These are phyloP conservation scores for Trametes punicea DNA, from an alignment of 768 basidiomycete genomes.

Conservation along the genomic window DNA sequence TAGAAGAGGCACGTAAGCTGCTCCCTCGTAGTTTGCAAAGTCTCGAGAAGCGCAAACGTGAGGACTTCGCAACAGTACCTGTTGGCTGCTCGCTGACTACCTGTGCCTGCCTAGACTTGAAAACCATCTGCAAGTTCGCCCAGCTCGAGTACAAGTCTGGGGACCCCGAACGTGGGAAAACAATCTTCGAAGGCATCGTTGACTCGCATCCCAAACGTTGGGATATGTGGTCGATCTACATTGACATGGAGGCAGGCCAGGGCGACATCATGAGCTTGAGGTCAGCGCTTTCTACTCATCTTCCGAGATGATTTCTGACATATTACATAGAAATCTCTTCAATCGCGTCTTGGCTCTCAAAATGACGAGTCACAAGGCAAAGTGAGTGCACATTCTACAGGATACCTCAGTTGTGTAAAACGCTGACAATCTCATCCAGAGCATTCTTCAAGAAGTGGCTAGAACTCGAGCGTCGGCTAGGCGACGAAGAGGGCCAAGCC, in stretches of 20 bases:
- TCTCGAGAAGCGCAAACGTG: constrained; percentile 92
- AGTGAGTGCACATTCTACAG: constrained; percentile 50
- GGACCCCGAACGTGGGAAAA: constrained; percentile 92
- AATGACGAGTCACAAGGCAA: constrained; percentile 93
- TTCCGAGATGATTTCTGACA: not conserved
- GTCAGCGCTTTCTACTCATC: constrained; percentile 26
- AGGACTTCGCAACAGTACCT: constrained; percentile 28
- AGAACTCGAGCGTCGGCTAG: constrained; percentile 52
- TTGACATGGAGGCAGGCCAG: constrained; percentile 91
- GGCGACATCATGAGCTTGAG: constrained; percentile 75
- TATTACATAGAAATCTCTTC: constrained; percentile 66
- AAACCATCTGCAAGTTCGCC: constrained; percentile 93
- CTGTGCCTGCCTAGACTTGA: constrained; percentile 62
- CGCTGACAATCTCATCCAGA: constrained; percentile 36
- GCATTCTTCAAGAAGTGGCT: constrained; percentile 99
- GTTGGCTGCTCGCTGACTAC: not conserved
- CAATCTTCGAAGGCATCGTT: constrained; percentile 93
- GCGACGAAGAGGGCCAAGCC: constrained; percentile 80
- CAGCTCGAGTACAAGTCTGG: constrained; percentile 93
- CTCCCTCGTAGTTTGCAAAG: constrained; percentile 86
- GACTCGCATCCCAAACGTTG: constrained; percentile 94
- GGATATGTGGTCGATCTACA: constrained; percentile 95
- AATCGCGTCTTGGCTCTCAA: constrained; percentile 79
- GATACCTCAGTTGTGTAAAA: not conserved
- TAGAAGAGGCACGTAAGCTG: constrained; percentile 81